Evolutionary conservation across 108 stramenopile species (phyloP), one percentile per base, ranked within the genome.

Genomic region (Skeletonema costatum): DNA sequence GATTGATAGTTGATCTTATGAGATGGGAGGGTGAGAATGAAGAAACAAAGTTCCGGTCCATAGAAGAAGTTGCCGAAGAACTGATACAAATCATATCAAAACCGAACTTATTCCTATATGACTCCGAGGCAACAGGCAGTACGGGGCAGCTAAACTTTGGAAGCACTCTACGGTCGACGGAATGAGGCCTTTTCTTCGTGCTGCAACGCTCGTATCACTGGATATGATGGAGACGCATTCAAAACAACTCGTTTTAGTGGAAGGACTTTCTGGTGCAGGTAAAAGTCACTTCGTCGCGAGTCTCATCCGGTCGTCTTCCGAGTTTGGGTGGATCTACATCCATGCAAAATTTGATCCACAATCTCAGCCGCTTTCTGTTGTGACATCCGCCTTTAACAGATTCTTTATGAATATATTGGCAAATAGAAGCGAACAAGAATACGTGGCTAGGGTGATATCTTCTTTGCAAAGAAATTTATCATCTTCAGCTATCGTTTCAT

Each of bases 331-430:
- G 67, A 25, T 68, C 25, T 33, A 68, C 33, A n/a, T 68, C 11
- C 31, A 31, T 46, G 48, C 30, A 30, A 68, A 68, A 25, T 68
- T 68, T 11, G 67, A 68, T 16, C 25, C 10, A 10, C 67, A 68
- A 31, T 51, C 48, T 32, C 51, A 46, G 17, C 67, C 67, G 32
- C 48, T 68, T 29, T 48, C 67, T 13, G 67, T 50, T 25, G 51
- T 68, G 7, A 31, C 67, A 30, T 68, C 67, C 2, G 67, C 67
- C 13, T 51, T 68, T 31, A n/a, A 68, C 14, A 50, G 14, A 13
- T 68, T 68, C 21, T 68, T 68, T 30, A 0, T 12, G 21, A 9
- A 46, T 13, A 1, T 51, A 50, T 16, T 68, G 44, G 58, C 19
- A 71, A 13, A 71, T 11, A 13, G 44, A 6, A 44, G 30, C 25